Percentiles rank a stretch among this genome's conserved stretches.
phyloP scores from a whole-genome alignment of 257 asterid genomes.

The Salvia hispanica region DNA sequence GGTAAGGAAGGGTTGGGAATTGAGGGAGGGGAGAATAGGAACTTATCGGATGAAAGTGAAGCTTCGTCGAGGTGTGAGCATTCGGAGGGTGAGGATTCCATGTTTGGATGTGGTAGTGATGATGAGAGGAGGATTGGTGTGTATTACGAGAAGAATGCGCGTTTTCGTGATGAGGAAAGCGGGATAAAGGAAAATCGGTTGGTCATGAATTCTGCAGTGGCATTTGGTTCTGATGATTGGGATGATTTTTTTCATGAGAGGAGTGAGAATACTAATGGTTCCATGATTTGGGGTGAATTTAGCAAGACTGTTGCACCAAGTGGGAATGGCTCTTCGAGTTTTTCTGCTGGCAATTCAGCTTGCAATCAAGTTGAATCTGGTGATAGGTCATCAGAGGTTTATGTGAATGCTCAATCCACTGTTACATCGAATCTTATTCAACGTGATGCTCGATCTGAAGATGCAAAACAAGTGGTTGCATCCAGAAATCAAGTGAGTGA shows the following conservation, averaged over 20 bases:
- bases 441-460: conserved; percentile 35
- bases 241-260: conserved; percentile 67
- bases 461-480: conserved; percentile 33
- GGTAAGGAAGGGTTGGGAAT: conserved; percentile 35
- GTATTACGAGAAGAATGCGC: conserved; percentile 36
- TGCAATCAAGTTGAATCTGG: conserved; percentile 31
- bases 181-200: conserved; percentile 44
- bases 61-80: conserved; percentile 54
- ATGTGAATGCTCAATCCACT: conserved; percentile 26
- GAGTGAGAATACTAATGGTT: conserved; percentile 38
- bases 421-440: conserved; percentile 30
- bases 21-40: conserved; percentile 38
- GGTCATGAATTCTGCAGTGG: conserved; percentile 68
- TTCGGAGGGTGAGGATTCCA: conserved; percentile 83
- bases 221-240: conserved; percentile 86
- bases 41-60: conserved; percentile 54
- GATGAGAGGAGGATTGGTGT: conserved; percentile 46
- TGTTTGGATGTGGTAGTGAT: conserved; percentile 74
- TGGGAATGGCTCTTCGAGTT: conserved; percentile 34
- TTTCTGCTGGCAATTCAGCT: conserved; percentile 30
- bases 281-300: conserved; percentile 40
- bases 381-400: conserved; percentile 30
- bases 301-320: conserved; percentile 27
- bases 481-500: conserved; percentile 39
- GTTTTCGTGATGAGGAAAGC: conserved; percentile 35